Base-by-base conservation (phyloP, 2,329 filamentous ascomycete species). In the Botrytis porri region DNA sequence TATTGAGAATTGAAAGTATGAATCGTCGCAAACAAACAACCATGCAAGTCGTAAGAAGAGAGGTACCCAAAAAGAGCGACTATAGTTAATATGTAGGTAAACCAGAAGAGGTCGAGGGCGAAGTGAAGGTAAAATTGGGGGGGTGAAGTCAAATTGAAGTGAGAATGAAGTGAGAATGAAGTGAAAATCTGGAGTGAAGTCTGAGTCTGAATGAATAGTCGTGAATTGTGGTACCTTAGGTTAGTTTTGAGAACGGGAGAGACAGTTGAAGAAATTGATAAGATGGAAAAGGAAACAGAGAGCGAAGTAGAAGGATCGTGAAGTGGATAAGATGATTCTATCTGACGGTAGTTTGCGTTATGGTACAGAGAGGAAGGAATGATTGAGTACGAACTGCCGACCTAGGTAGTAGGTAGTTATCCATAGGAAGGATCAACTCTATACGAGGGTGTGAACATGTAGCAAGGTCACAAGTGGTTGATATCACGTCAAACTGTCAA, bases 41-140 rank as follows among this genome's bases (percentile, higher is more conserved):
- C 18, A 61, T 37, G 59, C 7, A 61, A 25, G 59, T 9, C 45
- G n/a, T 43, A 4, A 57, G n/a, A 29, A 63, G 69, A 57, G 43
- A 64, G 32, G 60, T 65, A 57, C 32, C 45, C 29, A 71, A 71
- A 54, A 71, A 54, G 69, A 71, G 37, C 20, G 60, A 65, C 60
- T 64, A 2, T 25, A 65, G 60, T 71, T 41, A 29, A 63, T 32
- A 43, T 18, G n/a, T 71, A 65, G 6, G 22, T 65, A 45, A 70
- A 32, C 10, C 41, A 70, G 54, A 41, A 51, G 25, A 22, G 35
- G 20, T 7, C 29, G n/a, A 29, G 6, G 25, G 69, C 7, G 59
- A 39, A 51, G 32, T 39, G 57, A 22, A 41, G 45, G 54, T 35
- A 29, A 45, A 61, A 10, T 69, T 48, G 25, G 48, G 66, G 25